Conservation (phyloP, 108 stramenopile species). For the Pseudonitzschia pungens region DNA sequence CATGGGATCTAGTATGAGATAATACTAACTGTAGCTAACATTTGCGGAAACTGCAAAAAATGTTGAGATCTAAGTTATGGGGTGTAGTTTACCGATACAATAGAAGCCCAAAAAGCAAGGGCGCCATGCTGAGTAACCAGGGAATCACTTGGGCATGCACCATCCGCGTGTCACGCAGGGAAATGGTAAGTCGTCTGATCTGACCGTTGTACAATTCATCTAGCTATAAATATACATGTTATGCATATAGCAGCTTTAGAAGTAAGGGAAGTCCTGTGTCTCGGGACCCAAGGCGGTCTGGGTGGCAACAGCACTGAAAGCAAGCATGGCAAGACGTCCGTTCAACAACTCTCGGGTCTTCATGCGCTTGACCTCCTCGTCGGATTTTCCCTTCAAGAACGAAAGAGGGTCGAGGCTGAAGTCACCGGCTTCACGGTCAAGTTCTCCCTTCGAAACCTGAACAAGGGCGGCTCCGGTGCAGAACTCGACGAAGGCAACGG, state of each 20-base stretch:
- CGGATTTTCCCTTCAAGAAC: conserved; percentile 81
- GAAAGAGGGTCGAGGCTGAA: conserved; percentile 81
- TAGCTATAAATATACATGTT: not conserved
- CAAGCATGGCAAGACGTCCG: conserved; percentile 95
- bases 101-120: not conserved
- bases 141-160: not conserved
- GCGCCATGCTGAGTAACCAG: not conserved
- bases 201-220: no score
- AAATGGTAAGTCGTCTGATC: no score
- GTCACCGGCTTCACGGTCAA: conserved; percentile 91
- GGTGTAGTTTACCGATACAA: not conserved
- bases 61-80: not conserved
- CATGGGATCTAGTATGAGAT: no score
- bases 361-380: conserved; percentile 70
- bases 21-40: not conserved
- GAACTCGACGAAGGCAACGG: conserved; percentile 75
- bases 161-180: no score
- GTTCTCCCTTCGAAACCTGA: conserved; percentile 89
- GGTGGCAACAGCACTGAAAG: conserved; percentile 92
- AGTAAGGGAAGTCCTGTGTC: conserved; percentile 71
- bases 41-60: not conserved
- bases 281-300: conserved; percentile 84
- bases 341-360: conserved; percentile 90
- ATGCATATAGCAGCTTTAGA: conserved; percentile 28
- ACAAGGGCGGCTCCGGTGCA: conserved; percentile 77